Evolutionary conservation across 306 rosid genomes (phyloP).

Genomic region (Notholithocarpus densiflorus): DNA sequence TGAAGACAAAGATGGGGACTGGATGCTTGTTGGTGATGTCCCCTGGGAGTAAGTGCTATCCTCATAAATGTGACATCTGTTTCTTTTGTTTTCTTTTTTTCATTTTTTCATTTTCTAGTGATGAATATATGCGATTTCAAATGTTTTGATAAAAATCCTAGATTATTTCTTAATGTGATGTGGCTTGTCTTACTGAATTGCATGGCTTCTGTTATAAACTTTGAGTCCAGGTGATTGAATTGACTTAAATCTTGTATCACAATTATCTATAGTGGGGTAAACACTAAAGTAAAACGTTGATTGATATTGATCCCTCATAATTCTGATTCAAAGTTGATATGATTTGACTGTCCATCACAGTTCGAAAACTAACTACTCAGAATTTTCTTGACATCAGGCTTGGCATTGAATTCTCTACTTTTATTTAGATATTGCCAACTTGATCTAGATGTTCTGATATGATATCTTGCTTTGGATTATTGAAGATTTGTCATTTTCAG

Average conservation of each 20-base stretch:
- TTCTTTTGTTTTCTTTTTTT: too few relatives aligned
- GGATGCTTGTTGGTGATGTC: conserved; percentile 99
- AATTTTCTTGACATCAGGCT: background rate
- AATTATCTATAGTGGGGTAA: background rate
- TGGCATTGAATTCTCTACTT: background rate
- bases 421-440: background rate
- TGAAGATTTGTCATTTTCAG: background rate
- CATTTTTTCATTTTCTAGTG: background rate
- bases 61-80: background rate
- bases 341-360: background rate
- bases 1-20: conserved; percentile 94
- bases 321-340: background rate
- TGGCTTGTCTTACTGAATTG: background rate
- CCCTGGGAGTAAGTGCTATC: conserved; percentile 81
- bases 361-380: background rate
- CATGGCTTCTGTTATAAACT: background rate
- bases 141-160: background rate
- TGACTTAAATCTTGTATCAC: background rate
- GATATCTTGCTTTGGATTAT: background rate
- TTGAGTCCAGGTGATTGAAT: background rate
- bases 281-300: background rate
- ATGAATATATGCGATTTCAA: background rate
- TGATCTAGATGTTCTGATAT: background rate
- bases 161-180: background rate
- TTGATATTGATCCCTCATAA: background rate